Conservation (phyloP, 2,329 filamentous ascomycete species). For the Fusarium sulawesiense region DNA sequence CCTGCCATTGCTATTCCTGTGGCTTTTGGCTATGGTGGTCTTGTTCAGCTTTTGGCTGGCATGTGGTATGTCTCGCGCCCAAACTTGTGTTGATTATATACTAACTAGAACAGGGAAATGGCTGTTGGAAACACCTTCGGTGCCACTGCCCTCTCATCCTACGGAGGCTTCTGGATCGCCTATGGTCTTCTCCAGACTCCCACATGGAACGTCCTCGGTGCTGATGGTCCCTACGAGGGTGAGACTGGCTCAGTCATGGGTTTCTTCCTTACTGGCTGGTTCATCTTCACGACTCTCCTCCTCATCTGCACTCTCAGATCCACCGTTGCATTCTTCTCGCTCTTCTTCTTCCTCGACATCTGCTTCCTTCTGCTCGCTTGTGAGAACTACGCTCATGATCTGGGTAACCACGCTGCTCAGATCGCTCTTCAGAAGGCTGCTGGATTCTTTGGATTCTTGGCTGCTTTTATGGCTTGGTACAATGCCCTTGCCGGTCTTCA, state of each 20-base stretch:
- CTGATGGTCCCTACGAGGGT: constrained; percentile 59
- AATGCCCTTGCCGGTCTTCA: constrained; percentile 85
- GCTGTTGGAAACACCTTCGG: constrained; percentile 89
- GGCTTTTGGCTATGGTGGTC: constrained; percentile 79
- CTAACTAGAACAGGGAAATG: constrained; percentile 74
- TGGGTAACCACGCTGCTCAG: constrained; percentile 60
- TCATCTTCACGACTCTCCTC: constrained; percentile 83
- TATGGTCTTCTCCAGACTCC: constrained; percentile 79
- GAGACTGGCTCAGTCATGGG: constrained; percentile 69
- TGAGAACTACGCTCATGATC: constrained; percentile 67
- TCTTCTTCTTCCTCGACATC: constrained; percentile 82
- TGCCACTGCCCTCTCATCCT: constrained; percentile 83
- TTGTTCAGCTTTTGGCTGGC: constrained; percentile 80
- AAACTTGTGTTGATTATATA: neutral
- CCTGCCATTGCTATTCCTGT: constrained; percentile 76
- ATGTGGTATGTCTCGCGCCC: constrained; percentile 77
- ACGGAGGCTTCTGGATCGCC: constrained; percentile 85
- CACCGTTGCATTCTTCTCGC: constrained; percentile 79
- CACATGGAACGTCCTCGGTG: constrained; percentile 67
- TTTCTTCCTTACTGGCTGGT: constrained; percentile 83
- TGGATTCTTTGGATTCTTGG: constrained; percentile 82
- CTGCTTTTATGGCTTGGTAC: constrained; percentile 88
- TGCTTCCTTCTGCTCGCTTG: constrained; percentile 79
- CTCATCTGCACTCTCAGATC: constrained; percentile 80
- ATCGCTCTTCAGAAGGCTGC: constrained; percentile 73